Evolutionary conservation across 1,284 basidiomycete genomes (phyloP).

Genomic region (Vanrija humicola): DNA sequence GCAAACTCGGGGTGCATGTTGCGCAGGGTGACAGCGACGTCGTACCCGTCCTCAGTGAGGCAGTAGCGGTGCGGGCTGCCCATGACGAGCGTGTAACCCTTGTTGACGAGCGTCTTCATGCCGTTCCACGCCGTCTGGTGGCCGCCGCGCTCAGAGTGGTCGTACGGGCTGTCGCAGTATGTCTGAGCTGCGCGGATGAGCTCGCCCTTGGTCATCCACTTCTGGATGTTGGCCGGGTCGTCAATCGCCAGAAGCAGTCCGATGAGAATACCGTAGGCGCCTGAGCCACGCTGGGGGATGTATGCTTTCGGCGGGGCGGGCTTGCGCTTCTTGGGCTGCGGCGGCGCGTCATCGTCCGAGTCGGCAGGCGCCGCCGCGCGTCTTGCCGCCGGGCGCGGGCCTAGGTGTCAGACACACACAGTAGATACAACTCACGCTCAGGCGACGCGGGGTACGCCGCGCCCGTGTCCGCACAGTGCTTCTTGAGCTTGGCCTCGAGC

Average conservation of each 20-base stretch:
- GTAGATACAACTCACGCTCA: conserved; percentile 16
- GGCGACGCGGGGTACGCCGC: conserved; percentile 24
- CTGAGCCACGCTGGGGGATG: conserved; percentile 38
- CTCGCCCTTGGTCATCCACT: conserved; percentile 41
- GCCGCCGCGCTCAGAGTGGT: conserved; percentile 38
- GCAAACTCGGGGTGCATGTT: conserved; percentile 33
- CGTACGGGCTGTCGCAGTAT: conserved; percentile 39
- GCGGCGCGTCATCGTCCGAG: conserved; percentile 1
- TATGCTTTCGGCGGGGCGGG: conserved; percentile 29
- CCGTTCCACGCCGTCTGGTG: conserved; percentile 45
- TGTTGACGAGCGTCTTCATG: conserved; percentile 44
- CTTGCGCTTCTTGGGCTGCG: conserved; percentile 20
- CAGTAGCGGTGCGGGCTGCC: conserved; percentile 44
- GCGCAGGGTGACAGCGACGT: conserved; percentile 34
- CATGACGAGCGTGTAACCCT: conserved; percentile 40
- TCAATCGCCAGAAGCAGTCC: conserved; percentile 38
- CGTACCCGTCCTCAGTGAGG: conserved; percentile 45
- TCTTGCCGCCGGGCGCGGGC: neutral
- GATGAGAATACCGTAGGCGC: conserved; percentile 44
- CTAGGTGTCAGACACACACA: neutral
- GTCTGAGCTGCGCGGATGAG: conserved; percentile 35
- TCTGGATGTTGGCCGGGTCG: conserved; percentile 20
- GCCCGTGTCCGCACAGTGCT: conserved; percentile 35
- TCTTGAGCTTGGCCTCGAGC: conserved; percentile 36
- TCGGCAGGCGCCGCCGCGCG: neutral